phyloP scores from a whole-genome alignment of 2,329 filamentous ascomycete genomes.

The Ceratocystis huliohia region DNA sequence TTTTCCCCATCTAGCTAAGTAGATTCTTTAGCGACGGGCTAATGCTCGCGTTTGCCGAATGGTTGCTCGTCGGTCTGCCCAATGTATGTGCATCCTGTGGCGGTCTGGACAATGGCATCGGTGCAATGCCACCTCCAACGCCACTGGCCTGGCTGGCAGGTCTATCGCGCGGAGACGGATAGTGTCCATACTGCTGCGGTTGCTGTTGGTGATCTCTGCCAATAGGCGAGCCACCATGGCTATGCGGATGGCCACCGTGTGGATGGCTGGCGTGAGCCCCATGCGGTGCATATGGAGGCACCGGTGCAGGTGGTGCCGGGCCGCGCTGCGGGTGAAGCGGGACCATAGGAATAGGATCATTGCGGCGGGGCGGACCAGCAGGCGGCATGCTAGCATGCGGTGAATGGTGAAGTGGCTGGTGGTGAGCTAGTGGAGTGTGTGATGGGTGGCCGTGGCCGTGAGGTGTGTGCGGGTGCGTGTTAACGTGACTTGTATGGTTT shows the following conservation, averaged over 20 bases:
- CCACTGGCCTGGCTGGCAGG: not conserved
- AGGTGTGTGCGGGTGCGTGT: conserved; percentile 10
- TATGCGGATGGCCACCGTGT: not conserved
- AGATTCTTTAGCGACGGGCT: conserved; percentile 65
- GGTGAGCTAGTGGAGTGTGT: not conserved
- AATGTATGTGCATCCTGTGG: conserved; percentile 31
- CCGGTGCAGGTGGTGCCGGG: not conserved
- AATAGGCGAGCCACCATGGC: conserved; percentile 15
- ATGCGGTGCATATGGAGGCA: not conserved
- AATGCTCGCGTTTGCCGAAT: conserved; percentile 44
- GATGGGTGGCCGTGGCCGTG: conserved; percentile 1
- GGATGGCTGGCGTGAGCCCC: not conserved
- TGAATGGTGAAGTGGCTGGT: conserved; percentile 14
- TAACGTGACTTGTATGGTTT: conserved; percentile 4
- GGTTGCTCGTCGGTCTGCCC: conserved; percentile 40
- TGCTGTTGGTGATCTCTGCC: not conserved
- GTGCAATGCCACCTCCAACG: not conserved
- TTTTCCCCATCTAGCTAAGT: conserved; percentile 40
- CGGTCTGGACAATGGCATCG: not conserved
- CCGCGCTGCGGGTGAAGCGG: conserved; percentile 12
- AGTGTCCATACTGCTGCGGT: conserved; percentile 22
- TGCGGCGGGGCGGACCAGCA: conserved; percentile 6
- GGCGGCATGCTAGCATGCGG: conserved; percentile 11
- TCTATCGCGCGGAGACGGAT: conserved; percentile 9
- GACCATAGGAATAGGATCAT: conserved; percentile 11